A percentile compares a stretch with the other conserved stretches of the same genome.
These are phyloP conservation scores for Pestalotiopsis sp. DNA, from an alignment of 2,329 filamentous ascomycete species.

Conservation along the genomic window DNA sequence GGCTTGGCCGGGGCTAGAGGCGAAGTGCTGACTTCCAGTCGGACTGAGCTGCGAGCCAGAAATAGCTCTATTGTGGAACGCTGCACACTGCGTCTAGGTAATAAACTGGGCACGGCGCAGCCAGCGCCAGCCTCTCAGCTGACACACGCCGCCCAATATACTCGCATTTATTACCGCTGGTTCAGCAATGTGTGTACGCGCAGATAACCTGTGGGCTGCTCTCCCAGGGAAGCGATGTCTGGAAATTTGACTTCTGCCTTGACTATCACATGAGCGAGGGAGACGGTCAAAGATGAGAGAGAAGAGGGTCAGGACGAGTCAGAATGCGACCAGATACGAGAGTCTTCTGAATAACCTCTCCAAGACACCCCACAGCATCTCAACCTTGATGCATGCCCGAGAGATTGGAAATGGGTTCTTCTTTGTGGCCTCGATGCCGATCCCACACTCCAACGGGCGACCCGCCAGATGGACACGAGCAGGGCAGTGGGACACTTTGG, in stretches of 20 bases:
- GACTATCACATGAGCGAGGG: not conserved
- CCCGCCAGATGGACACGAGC: not conserved
- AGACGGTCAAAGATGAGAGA: not conserved
- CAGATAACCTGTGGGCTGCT: not conserved
- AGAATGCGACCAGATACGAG: not conserved
- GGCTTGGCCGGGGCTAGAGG: not conserved
- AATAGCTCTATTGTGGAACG: not conserved
- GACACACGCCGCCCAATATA: not conserved
- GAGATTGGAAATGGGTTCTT: not conserved
- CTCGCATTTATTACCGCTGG: not conserved
- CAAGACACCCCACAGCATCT: not conserved
- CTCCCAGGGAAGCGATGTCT: not conserved
- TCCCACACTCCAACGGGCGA: not conserved
- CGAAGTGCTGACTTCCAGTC: not conserved
- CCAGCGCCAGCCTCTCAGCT: not conserved
- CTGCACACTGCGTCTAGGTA: not conserved
- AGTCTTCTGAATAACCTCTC: not conserved
- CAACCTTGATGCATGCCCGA: not conserved
- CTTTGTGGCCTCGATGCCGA: not conserved
- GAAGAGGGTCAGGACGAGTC: not conserved
- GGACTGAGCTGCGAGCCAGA: not conserved
- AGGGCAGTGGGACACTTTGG: not conserved
- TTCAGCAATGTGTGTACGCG: not conserved
- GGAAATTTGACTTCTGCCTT: not conserved
- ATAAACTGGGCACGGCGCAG: not conserved